A percentile compares a stretch with the other conserved stretches of the same genome.
Conservation (phyloP, 352 stramenopile genomes). For the Hyaloperonospora brassicae region DNA sequence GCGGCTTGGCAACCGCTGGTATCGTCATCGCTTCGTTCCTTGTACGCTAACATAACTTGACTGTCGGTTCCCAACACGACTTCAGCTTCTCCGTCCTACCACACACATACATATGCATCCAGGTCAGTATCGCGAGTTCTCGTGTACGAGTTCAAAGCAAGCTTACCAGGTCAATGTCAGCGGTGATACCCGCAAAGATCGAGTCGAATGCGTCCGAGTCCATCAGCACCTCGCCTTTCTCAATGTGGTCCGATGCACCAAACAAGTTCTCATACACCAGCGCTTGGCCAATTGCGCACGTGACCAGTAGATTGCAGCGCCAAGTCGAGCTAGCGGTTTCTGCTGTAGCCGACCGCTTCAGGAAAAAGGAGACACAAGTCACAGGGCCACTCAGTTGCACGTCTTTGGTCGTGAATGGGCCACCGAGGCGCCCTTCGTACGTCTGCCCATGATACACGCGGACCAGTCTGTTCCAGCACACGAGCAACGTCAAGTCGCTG, state of each 20-base stretch:
- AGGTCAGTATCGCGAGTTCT: not conserved
- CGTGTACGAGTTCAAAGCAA: not conserved
- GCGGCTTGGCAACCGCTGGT: not conserved
- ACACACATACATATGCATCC: not conserved
- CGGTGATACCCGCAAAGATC: slow-evolving; percentile 42
- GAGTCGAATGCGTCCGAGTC: slow-evolving; percentile 56
- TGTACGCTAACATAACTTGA: slow-evolving; percentile 52
- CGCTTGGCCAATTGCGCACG: slow-evolving; percentile 52
- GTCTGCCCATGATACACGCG: slow-evolving; percentile 42
- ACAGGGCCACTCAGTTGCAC: slow-evolving; percentile 53
- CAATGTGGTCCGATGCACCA: slow-evolving; percentile 6
- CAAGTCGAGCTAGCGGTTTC: slow-evolving; percentile 9
- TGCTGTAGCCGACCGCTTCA: slow-evolving; percentile 2
- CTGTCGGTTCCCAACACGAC: slow-evolving; percentile 57
- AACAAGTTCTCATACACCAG: slow-evolving; percentile 53
- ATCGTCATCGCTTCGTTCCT: slow-evolving; percentile 10
- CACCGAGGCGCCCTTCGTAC: slow-evolving; percentile 24
- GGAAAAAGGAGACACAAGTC: slow-evolving; percentile 53
- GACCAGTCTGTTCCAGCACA: slow-evolving; percentile 27
- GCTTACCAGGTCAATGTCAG: slow-evolving; percentile 60
- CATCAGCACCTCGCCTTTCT: slow-evolving; percentile 24
- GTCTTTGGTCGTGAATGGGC: slow-evolving; percentile 43
- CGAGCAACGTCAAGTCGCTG: slow-evolving; percentile 2
- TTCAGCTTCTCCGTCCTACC: slow-evolving; percentile 50
- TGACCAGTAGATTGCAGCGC: slow-evolving; percentile 50